Percentiles rank a stretch among this genome's conserved stretches.
These are phyloP conservation scores for Solioccasus polychromus DNA, from an alignment of 768 basidiomycete genomes.

Conservation along the genomic window DNA sequence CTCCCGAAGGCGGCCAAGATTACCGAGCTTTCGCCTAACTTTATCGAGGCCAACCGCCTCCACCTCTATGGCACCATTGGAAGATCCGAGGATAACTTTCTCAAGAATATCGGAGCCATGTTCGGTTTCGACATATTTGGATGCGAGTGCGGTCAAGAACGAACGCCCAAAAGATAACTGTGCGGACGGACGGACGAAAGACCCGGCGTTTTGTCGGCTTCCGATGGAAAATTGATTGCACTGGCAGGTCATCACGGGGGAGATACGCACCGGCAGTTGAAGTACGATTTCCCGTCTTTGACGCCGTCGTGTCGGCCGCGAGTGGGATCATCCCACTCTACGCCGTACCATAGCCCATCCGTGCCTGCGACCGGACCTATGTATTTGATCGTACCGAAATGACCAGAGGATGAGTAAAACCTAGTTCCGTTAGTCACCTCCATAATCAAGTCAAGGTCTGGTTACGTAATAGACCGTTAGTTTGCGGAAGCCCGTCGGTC, in stretches of 20 bases:
- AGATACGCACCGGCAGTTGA: constrained; percentile 63
- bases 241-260: constrained; percentile 10
- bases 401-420: constrained; percentile 44
- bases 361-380: constrained; percentile 63
- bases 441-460: too few relatives aligned
- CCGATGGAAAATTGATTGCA: constrained; percentile 8
- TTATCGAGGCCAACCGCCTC: constrained; percentile 83
- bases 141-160: constrained; percentile 69
- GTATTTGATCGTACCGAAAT: constrained; percentile 70
- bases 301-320: constrained; percentile 88
- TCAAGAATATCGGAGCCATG: constrained; percentile 55
- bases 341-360: constrained; percentile 81
- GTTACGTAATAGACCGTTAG: too few relatives aligned
- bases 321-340: constrained; percentile 88
- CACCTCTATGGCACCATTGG: constrained; percentile 78
- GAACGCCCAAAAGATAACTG: constrained; percentile 56
- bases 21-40: constrained; percentile 66
- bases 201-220: constrained; percentile 65
- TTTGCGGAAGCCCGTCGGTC: constrained; percentile 9
- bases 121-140: constrained; percentile 73
- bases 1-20: constrained; percentile 67
- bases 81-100: constrained; percentile 73
- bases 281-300: constrained; percentile 77
- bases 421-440: constrained; percentile 52
- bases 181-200: constrained; percentile 75